Evolutionary conservation across 768 basidiomycete species (phyloP), one percentile per base, ranked within the genome.

Genomic region (Lentinus brumalis): DNA sequence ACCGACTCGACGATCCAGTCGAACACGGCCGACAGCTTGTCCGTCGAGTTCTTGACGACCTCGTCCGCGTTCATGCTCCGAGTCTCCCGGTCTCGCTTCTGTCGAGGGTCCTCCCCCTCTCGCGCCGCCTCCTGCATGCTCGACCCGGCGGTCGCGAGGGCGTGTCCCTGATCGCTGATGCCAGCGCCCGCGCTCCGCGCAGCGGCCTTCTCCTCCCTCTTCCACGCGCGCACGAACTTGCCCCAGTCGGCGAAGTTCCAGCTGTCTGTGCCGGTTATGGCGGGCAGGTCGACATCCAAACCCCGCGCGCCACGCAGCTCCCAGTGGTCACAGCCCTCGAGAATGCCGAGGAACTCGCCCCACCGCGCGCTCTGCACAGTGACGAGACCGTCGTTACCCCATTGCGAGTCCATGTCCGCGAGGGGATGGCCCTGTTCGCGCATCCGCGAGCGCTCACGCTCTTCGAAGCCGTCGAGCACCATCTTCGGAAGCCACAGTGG

Each of bases 401-500:
- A 87, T 51, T 83, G 78, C 16, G 77, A 69, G 44, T 85, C 83
- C 54, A 75, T 75, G 16, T 77, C 78, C 81, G 84, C 86, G 5
- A 81, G 66, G 0, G 81, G 78, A 3, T 62, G 63, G 3, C 67
- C 65, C 14, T 73, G 69, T 15, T 76, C 75, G 26, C 76, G 78
- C 26, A 83, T 58, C 18, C 72, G 76, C 21, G 80, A 74, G 70
- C 86, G 74, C 67, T 85, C 80, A 56, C 77, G 80, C 62, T 84
- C 82, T 68, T 95, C 94, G 21, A 86, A 83, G 0, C 91, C 89
- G 69, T 99, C 96, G 40, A 98, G 78, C 32, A 99, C 89, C 76
- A 96, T 82, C 76, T 98, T 97, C 0, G 96, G 94, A 40, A 98
- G 81, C 94, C 96, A 99, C 55, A 99, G 86, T 0, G 97, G 97